Conservation (phyloP, 23 red algal species). For the Gracilaria gracilis region DNA sequence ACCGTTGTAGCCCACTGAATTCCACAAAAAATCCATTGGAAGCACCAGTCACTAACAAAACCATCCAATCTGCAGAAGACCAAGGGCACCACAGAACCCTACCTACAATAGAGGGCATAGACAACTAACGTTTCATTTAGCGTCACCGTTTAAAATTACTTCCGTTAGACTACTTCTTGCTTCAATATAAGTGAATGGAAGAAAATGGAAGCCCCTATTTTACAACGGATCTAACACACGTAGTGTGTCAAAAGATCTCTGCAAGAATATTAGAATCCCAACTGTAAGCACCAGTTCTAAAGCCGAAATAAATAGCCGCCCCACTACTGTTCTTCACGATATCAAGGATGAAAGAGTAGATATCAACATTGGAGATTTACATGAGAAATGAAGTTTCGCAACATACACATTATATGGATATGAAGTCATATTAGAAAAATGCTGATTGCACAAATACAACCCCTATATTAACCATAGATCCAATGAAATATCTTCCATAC, state of each 20-base stretch:
- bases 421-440: conserved; percentile 20
- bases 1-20: not conserved
- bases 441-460: conserved; percentile 4
- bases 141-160: not conserved
- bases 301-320: not conserved
- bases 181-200: not conserved
- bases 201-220: conserved; percentile 10
- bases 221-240: not conserved
- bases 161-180: not conserved
- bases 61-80: not conserved
- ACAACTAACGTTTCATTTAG: not conserved
- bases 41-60: not conserved
- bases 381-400: conserved; percentile 9
- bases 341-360: not conserved
- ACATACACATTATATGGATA: conserved; percentile 16
- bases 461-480: not conserved
- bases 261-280: not conserved
- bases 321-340: not conserved
- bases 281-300: not conserved
- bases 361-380: not conserved
- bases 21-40: not conserved
- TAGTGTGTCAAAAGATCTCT: not conserved
- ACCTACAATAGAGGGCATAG: not conserved
- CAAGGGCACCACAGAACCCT: not conserved
- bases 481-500: conserved; percentile 4